Evolutionary conservation across 2,329 filamentous ascomycete genomes (phyloP).

Genomic region (Alternaria panax): DNA sequence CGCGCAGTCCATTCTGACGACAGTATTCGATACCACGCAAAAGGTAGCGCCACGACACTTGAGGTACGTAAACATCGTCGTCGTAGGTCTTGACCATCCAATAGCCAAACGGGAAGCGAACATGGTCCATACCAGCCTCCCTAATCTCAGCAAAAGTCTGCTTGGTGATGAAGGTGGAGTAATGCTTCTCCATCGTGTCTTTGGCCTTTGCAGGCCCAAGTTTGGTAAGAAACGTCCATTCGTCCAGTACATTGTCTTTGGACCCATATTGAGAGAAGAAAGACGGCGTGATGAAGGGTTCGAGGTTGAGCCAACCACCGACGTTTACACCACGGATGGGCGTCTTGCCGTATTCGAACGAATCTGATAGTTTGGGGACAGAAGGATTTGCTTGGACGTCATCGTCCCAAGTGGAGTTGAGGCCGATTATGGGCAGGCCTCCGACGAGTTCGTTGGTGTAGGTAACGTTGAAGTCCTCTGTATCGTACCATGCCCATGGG

Average conservation of each 20-base stretch:
- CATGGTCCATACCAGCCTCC: constrained; percentile 89
- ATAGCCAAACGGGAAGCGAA: constrained; percentile 95
- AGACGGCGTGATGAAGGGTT: constrained; percentile 95
- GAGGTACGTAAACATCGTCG: constrained; percentile 84
- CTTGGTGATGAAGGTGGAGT: constrained; percentile 86
- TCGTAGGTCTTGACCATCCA: constrained; percentile 91
- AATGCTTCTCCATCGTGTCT: constrained; percentile 83
- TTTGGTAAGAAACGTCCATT: constrained; percentile 78
- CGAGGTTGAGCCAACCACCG: constrained; percentile 91
- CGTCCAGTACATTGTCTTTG: constrained; percentile 77
- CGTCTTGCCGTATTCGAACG: constrained; percentile 78
- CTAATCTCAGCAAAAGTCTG: constrained; percentile 84
- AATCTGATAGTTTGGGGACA: constrained; percentile 77
- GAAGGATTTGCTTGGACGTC: constrained; percentile 77
- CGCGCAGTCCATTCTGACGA: constrained; percentile 86
- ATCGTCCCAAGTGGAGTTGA: constrained; percentile 87
- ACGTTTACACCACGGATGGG: constrained; percentile 91
- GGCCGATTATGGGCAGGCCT: constrained; percentile 87
- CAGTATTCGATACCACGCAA: constrained; percentile 93
- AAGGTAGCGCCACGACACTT: constrained; percentile 91
- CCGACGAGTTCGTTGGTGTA: constrained; percentile 88
- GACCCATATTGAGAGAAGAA: constrained; percentile 75
- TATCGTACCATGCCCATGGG: constrained; percentile 91
- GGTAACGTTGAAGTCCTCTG: constrained; percentile 89
- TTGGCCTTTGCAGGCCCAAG: constrained; percentile 72